Evolutionary conservation across 2,329 filamentous ascomycete species (phyloP).

Genomic region (Fusarium penzigii): DNA sequence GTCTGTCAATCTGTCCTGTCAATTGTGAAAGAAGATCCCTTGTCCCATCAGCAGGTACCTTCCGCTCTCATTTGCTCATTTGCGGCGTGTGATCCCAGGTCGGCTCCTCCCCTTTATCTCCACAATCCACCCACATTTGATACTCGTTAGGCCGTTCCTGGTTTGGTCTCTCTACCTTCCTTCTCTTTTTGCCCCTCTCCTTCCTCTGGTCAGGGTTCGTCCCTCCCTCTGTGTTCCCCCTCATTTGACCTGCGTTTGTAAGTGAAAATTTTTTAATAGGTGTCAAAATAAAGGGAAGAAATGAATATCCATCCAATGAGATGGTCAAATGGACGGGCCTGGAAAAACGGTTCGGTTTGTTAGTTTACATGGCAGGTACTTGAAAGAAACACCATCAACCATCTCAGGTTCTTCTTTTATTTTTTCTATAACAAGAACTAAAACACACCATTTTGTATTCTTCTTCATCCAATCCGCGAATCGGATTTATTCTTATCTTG

Average conservation of each 20-base stretch:
- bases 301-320: conserved; percentile 10
- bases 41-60: not conserved
- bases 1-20: not conserved
- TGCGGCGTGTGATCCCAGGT: not conserved
- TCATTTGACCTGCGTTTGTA: conserved; percentile 21
- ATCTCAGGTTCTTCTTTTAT: conserved; percentile 11
- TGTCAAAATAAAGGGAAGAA: conserved; percentile 6
- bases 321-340: conserved; percentile 2
- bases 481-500: conserved; percentile 15
- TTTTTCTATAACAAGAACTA: conserved; percentile 4
- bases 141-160: not conserved
- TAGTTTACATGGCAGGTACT: not conserved
- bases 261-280: conserved; percentile 26
- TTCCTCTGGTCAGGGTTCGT: not conserved
- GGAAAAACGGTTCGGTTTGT: not conserved
- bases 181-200: not conserved
- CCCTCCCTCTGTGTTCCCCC: conserved; percentile 9
- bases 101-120: too few species aligned
- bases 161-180: not conserved
- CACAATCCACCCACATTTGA: not conserved
- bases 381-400: conserved; percentile 15
- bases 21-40: not conserved
- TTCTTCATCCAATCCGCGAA: conserved; percentile 15
- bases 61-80: not conserved
- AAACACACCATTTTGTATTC: not conserved